These are phyloP conservation scores for Ophiostoma tasmaniense DNA, from an alignment of 2,329 filamentous ascomycete genomes.

Conservation along the genomic window DNA sequence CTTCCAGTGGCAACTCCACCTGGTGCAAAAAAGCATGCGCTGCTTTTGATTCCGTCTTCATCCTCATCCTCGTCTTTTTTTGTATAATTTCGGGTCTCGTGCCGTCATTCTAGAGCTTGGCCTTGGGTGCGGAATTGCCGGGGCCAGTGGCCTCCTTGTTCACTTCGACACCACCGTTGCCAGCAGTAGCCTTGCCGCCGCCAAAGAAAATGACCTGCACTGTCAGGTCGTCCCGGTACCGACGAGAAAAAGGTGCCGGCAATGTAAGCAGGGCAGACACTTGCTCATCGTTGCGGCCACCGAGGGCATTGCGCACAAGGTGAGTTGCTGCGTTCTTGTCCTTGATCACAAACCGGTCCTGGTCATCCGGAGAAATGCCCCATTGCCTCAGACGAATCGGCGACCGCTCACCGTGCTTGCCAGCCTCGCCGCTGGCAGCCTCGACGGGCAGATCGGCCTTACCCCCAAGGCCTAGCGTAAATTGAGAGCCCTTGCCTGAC, in stretches of 20 bases:
- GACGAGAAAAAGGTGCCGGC: conserved; percentile 79
- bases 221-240: conserved; percentile 91
- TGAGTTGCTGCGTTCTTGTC: conserved; percentile 97
- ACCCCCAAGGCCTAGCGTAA: conserved; percentile 41
- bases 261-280: conserved; percentile 85
- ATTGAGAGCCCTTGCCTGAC: conserved; percentile 45
- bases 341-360: conserved; percentile 81
- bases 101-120: conserved; percentile 25
- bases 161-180: conserved; percentile 62
- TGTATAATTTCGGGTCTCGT: neutral
- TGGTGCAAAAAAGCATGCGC: neutral
- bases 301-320: conserved; percentile 87
- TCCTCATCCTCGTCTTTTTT: neutral
- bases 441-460: conserved; percentile 61
- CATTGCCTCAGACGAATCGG: conserved; percentile 88
- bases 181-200: conserved; percentile 53
- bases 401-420: conserved; percentile 63
- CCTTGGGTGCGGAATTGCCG: conserved; percentile 23
- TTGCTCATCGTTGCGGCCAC: conserved; percentile 88
- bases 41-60: neutral
- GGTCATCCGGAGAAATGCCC: conserved; percentile 65
- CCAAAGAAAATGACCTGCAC: conserved; percentile 99
- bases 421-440: conserved; percentile 33
- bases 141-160: conserved; percentile 79
- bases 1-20: neutral